Evolutionary conservation across 352 stramenopile species (phyloP).

Genomic region (Poterioochromonas sp.): DNA sequence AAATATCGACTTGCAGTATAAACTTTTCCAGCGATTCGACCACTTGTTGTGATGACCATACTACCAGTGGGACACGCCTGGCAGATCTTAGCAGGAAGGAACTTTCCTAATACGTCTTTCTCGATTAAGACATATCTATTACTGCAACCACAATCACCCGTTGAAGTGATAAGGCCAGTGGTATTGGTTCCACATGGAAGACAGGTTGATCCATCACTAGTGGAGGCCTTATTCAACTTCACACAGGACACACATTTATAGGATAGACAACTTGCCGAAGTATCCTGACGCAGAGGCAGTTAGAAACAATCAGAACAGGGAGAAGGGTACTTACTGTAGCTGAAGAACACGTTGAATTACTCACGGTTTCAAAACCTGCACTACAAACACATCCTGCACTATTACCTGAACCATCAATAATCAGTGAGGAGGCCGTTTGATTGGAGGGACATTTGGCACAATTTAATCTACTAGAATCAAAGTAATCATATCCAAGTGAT

Average conservation of each 20-base stretch:
- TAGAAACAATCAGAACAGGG: not conserved
- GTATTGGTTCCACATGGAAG: not conserved
- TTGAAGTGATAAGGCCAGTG: not conserved
- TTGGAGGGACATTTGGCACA: not conserved
- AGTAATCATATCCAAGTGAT: not conserved
- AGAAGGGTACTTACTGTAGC: not conserved
- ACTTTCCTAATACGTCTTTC: not conserved
- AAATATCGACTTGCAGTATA: conserved; percentile 46
- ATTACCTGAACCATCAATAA: not conserved
- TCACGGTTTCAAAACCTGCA: not conserved
- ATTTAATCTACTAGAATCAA: not conserved
- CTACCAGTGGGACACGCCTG: not conserved
- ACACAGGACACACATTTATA: not conserved
- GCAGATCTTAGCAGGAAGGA: not conserved
- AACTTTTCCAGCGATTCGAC: conserved; percentile 49
- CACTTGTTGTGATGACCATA: not conserved
- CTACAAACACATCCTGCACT: not conserved
- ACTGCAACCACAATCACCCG: conserved; percentile 2
- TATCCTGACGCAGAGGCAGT: not conserved
- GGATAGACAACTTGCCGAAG: not conserved
- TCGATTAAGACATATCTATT: not conserved
- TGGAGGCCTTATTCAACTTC: not conserved
- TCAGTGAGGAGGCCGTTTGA: not conserved
- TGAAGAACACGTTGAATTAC: not conserved
- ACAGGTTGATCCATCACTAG: not conserved